Base-by-base conservation (phyloP, 106 monocot genomes). In the Dendrobium chrysotoxum region DNA sequence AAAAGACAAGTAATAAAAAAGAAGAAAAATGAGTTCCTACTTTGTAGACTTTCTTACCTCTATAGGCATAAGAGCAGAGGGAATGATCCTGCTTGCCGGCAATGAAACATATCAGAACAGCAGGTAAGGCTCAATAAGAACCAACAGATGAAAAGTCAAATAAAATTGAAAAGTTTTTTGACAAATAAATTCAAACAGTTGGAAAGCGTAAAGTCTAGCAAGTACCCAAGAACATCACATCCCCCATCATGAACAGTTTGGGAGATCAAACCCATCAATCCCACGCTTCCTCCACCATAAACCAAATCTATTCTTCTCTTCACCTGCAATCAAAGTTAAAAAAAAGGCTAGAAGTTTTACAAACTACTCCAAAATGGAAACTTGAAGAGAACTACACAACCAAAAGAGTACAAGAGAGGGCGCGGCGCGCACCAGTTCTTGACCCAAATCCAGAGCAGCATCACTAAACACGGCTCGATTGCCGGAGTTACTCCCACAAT, bases 271-370 rank as follows among this genome's bases (percentile, higher is more conserved):
- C 95, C 95, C 95, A 95, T 95, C 77, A 95, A 84, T 72, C 95
- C 95, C 79, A 87, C 89, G 72, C 92, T 95, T 38, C 95, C 95
- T 15, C 95, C 95, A 78, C 95, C 95, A 82, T 95, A 95, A 79
- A 95, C 87, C 79, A 95, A 86, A 89, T 92, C 79, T 74, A 95
- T 95, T 53, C 79, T 87, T 78, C 89, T 90, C 72, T 78, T 79
- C 76, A 95, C 95, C 95, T 95, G 84, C 75, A 85, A 42, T 21
- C 35, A 15, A 40, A 74, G 4, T 5, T 17, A 53, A 28, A 28
- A 30, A 8, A 28, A 46, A 77, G 5, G 20, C 31, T 0, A 74
- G 35, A 15, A 38, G 4, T 25, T 18, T 7, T 23, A 41, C 16
- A 15, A 75, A 45, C 75, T 7, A 23, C 44, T 45, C 25, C 44